Base-by-base conservation (phyloP, 2,329 filamentous ascomycete genomes). In the Botryotinia narcissicola region DNA sequence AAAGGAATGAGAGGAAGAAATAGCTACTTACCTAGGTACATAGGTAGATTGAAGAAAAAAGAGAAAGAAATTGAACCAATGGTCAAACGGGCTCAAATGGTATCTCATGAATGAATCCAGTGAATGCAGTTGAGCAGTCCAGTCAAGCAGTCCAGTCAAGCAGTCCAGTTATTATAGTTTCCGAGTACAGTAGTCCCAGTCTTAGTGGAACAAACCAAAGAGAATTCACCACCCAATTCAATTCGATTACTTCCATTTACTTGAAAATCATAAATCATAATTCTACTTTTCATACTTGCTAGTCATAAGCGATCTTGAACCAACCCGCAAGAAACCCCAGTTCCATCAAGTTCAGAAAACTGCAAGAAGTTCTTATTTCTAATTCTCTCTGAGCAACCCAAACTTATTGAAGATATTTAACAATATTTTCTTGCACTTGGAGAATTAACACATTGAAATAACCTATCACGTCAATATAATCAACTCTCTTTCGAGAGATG, bases 271-370 rank as follows among this genome's bases (percentile, higher is more conserved):
- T 37, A 51, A 51, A 51, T 51, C 48, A 54, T n/a, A n/a, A n/a
- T n/a, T n/a, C n/a, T n/a, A n/a, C n/a, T n/a, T n/a, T n/a, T 51
- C 48, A 54, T 32, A 32, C 66, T 42, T 40, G 66, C 54, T 40
- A 60, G 32, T 67, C 40, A 70, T 70, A 70, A 70, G 68, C 54
- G 68, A 70, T 46, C 57, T 70, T 59, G 68, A 60, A 51, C 63
- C 44, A 51, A 42, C 44, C 64, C 20, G 48, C 40, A 35, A 59
- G 67, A 70, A 70, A 70, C 67, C 35, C 67, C 67, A 70, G 48
- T 35, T 32, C 67, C 48, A 70, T 61, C 67, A 70, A 35, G 51
- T 70, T 61, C 59, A 32, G 67, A 44, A 48, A 70, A 48, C 25
- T 10, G n/a, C 25, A 60, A 54, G 35, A 64, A 46, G 32, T 64